phyloP scores from a whole-genome alignment of 208 protist genomes.

The Angomonas deanei region DNA sequence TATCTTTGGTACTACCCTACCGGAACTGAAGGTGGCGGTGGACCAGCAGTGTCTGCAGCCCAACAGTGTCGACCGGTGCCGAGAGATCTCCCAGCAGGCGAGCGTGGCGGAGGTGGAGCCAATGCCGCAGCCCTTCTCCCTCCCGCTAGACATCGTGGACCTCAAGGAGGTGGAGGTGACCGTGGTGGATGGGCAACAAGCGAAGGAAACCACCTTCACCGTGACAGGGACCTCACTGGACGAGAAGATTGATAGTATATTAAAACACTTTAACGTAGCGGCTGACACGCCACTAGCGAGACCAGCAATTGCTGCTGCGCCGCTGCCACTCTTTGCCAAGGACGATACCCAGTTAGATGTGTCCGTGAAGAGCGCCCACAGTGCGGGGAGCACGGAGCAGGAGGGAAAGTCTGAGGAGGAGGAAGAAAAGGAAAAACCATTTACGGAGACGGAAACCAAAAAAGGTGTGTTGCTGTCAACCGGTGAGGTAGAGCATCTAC shows the following conservation, averaged over 20 bases:
- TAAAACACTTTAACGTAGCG: slow-evolving; percentile 12
- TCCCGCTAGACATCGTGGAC: neutral
- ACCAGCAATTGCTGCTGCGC: neutral
- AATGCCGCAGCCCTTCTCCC: slow-evolving; percentile 9
- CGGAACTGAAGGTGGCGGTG: slow-evolving; percentile 1
- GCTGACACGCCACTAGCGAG: slow-evolving; percentile 2
- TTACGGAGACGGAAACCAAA: too few species aligned
- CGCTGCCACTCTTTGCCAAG: slow-evolving; percentile 1
- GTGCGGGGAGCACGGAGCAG: neutral
- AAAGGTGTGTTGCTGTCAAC: too few species aligned
- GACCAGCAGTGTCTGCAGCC: neutral
- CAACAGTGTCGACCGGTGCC: neutral
- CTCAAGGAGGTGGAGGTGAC: slow-evolving; percentile 15
- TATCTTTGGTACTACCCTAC: slow-evolving; percentile 23
- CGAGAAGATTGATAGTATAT: slow-evolving; percentile 14
- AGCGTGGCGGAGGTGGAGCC: neutral
- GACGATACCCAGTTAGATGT: neutral
- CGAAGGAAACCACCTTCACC: neutral
- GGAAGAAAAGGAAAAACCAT: too few species aligned
- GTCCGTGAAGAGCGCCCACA: neutral
- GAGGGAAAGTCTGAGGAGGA: neutral
- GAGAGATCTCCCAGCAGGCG: neutral
- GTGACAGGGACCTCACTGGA: slow-evolving; percentile 8
- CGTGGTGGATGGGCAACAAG: slow-evolving; percentile 8
- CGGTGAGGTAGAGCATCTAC: neutral